These are phyloP conservation scores for Lagenidium sp. DNA, from an alignment of 352 stramenopile genomes.

Conservation along the genomic window DNA sequence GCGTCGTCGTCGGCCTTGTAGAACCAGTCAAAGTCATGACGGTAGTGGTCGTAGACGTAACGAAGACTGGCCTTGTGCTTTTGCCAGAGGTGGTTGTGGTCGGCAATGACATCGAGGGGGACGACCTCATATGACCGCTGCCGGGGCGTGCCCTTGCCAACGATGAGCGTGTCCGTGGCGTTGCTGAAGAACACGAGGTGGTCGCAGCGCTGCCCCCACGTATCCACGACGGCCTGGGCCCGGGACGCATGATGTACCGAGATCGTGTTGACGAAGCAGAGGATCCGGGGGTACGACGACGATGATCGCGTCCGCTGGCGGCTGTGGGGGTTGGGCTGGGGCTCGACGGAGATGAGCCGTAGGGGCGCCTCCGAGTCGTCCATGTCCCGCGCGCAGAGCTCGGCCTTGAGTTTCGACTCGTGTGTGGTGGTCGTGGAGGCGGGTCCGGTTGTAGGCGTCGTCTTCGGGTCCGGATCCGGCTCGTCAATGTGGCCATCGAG, in stretches of 20 bases:
- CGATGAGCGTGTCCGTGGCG: constrained; percentile 32
- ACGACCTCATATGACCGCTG: constrained; percentile 45
- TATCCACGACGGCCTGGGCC: constrained; percentile 59
- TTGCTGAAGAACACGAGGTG: constrained; percentile 83
- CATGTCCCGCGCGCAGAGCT: constrained; percentile 48
- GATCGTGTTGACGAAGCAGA: constrained; percentile 82
- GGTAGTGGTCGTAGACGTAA: constrained; percentile 63
- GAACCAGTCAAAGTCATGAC: constrained; percentile 79
- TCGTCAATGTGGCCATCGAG: too few species aligned
- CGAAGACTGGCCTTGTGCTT: constrained; percentile 71
- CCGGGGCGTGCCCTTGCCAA: constrained; percentile 13
- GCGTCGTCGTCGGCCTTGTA: constrained; percentile 83
- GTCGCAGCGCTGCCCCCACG: constrained; percentile 71
- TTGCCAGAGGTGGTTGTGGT: constrained; percentile 79
- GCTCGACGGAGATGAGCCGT: constrained; percentile 27
- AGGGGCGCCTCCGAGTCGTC: constrained; percentile 27
- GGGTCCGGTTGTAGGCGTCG: too few species aligned
- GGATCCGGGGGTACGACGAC: constrained; percentile 32
- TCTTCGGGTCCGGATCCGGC: too few species aligned
- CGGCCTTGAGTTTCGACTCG: constrained; percentile 22
- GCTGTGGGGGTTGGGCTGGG: constrained; percentile 5
- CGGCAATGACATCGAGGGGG: constrained; percentile 50
- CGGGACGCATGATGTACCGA: constrained; percentile 51
- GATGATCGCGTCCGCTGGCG: background rate
- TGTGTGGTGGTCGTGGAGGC: too few species aligned